Percentiles rank a stretch among this genome's conserved stretches.
phyloP scores from a whole-genome alignment of 257 asterid genomes.

The Verbascum thapsus region DNA sequence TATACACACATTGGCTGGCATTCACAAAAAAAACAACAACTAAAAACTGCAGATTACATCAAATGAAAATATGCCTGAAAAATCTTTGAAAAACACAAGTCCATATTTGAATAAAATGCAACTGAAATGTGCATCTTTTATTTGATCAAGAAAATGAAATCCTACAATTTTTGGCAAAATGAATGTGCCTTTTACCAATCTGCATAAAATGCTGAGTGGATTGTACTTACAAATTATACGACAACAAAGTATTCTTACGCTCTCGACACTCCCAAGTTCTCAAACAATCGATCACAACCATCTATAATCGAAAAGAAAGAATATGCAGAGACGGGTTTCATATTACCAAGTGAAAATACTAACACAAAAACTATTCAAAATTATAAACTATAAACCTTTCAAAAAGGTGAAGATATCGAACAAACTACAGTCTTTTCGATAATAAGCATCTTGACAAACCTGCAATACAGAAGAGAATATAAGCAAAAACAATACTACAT shows the following conservation, averaged over 20 bases:
- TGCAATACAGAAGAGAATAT: conserved; percentile 27
- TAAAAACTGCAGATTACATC: no score
- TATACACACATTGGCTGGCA: no score
- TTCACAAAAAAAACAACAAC: no score
- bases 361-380: conserved; percentile 1
- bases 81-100: background rate
- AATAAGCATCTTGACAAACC: conserved; percentile 33
- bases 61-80: background rate
- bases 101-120: no score
- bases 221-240: conserved; percentile 13
- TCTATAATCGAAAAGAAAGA: background rate
- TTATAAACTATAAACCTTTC: conserved; percentile 32
- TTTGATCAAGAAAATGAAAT: no score
- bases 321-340: no score
- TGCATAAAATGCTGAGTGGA: conserved; percentile 12
- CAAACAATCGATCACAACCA: background rate
- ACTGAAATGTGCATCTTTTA: no score
- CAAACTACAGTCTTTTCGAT: conserved; percentile 3
- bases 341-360: background rate
- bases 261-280: no score
- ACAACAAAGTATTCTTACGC: no score
- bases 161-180: background rate
- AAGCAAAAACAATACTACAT: background rate
- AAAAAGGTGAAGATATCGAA: conserved; percentile 11
- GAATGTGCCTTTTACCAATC: conserved; percentile 11